Conservation (phyloP, 129 eudicot genomes). For the Sambucus nigra region DNA sequence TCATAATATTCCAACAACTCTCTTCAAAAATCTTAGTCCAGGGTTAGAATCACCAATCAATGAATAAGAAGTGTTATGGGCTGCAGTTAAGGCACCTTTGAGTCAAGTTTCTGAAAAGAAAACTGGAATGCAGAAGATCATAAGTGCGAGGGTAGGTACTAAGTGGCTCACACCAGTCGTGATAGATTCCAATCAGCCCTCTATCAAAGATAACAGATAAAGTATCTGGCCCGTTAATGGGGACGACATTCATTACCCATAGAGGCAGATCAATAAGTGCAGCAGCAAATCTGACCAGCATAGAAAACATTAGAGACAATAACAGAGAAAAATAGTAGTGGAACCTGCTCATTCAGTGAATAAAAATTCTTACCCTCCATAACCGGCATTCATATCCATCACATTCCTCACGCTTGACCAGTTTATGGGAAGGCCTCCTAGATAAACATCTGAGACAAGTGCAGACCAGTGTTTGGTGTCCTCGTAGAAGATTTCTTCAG, state of each 20-base stretch:
- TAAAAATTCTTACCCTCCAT: constrained; percentile 75
- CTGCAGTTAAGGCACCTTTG: constrained; percentile 69
- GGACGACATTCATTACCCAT: constrained; percentile 98
- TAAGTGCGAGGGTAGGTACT: constrained; percentile 90
- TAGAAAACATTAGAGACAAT: constrained; percentile 1
- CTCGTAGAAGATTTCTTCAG: constrained; percentile 37
- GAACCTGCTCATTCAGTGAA: neutral
- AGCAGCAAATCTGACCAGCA: constrained; percentile 65
- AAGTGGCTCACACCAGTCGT: constrained; percentile 94
- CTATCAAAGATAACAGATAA: constrained; percentile 67
- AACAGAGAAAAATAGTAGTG: neutral
- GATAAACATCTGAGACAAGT: constrained; percentile 61
- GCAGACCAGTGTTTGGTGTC: constrained; percentile 85
- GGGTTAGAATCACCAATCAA: neutral
- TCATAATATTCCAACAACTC: too few species aligned
- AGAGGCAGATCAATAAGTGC: constrained; percentile 61
- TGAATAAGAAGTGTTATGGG: too few species aligned
- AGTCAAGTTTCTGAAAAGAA: constrained; percentile 65
- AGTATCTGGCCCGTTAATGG: constrained; percentile 70
- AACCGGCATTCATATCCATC: constrained; percentile 97
- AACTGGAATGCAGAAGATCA: constrained; percentile 81
- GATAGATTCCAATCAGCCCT: constrained; percentile 86
- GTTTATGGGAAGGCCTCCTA: constrained; percentile 46
- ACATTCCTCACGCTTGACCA: constrained; percentile 85
- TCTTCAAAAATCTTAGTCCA: too few species aligned